These are phyloP conservation scores for Schizosaccharomyces lindneri DNA, from an alignment of 805 yeast genomes.

Conservation along the genomic window DNA sequence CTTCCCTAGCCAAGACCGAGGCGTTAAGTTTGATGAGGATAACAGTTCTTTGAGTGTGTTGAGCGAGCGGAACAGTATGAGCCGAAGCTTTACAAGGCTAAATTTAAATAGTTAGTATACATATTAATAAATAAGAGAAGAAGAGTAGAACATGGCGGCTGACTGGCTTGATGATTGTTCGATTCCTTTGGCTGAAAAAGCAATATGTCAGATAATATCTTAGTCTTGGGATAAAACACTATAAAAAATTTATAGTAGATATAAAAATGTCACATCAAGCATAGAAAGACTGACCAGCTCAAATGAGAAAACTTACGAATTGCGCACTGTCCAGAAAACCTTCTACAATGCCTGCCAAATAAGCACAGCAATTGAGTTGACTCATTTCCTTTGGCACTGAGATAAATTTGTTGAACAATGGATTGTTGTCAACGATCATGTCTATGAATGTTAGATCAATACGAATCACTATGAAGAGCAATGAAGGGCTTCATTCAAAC, in stretches of 20 bases:
- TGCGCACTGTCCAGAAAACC: slow-evolving; percentile 53
- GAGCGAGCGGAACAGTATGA: slow-evolving; percentile 42
- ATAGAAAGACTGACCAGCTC: too few relatives aligned
- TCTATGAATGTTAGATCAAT: slow-evolving; percentile 2
- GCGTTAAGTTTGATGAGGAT: slow-evolving; percentile 48
- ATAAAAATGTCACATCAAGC: too few relatives aligned
- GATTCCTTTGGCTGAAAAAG: too few relatives aligned
- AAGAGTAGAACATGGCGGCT: too few relatives aligned
- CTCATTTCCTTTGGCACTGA: slow-evolving; percentile 61
- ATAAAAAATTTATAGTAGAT: not conserved
- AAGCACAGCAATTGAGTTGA: slow-evolving; percentile 56
- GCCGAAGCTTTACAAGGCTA: slow-evolving; percentile 52
- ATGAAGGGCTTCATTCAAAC: not conserved
- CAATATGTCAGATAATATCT: too few relatives aligned
- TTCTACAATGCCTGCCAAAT: slow-evolving; percentile 64
- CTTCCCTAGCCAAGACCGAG: slow-evolving; percentile 30
- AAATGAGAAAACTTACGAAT: slow-evolving; percentile 15
- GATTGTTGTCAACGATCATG: slow-evolving; percentile 60
- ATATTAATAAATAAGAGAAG: not conserved
- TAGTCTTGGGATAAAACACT: too few relatives aligned
- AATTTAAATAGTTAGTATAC: not conserved
- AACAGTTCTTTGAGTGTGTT: slow-evolving; percentile 41
- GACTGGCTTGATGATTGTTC: too few relatives aligned
- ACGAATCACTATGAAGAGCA: too few relatives aligned
- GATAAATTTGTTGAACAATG: slow-evolving; percentile 44